Percentiles rank a stretch among this genome's conserved stretches.
Evolutionary conservation across 2,329 filamentous ascomycete species (phyloP).

Genomic region (Fusarium annulatum): DNA sequence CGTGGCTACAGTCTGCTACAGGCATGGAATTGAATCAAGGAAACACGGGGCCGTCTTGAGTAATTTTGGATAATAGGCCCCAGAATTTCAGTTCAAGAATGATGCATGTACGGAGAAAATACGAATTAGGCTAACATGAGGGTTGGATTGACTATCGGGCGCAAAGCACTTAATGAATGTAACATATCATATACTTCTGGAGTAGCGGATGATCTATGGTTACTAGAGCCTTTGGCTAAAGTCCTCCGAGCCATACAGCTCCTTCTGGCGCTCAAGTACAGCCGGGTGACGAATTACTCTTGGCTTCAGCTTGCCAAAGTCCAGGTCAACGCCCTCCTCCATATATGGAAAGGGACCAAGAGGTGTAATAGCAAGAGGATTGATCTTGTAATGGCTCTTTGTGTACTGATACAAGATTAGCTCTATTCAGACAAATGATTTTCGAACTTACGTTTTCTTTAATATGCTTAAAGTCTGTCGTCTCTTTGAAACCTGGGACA

Average conservation of each 20-base stretch:
- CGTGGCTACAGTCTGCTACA: constrained; percentile 50
- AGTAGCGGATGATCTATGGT: accelerated
- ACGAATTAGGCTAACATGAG: too few species aligned
- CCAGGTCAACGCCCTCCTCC: constrained; percentile 34
- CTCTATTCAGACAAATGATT: accelerated
- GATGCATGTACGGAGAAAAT: background rate
- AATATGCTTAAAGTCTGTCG: constrained; percentile 74
- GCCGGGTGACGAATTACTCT: constrained; percentile 38
- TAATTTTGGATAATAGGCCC: accelerated
- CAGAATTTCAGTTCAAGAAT: background rate
- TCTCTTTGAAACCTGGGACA: constrained; percentile 58
- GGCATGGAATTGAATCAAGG: constrained; percentile 43
- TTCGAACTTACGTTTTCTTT: constrained; percentile 64
- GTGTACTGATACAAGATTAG: constrained; percentile 35
- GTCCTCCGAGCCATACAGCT: constrained; percentile 24
- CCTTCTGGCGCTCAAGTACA: constrained; percentile 39
- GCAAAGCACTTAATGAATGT: background rate
- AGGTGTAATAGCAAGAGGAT: constrained; percentile 44
- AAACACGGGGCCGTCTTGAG: background rate
- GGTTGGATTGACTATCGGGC: accelerated
- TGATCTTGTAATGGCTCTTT: constrained; percentile 43
- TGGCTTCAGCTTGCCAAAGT: constrained; percentile 37
- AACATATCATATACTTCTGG: background rate
- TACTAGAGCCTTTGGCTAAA: background rate
- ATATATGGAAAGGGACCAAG: constrained; percentile 43